Conservation (phyloP, 2,329 filamentous ascomycete genomes). For the Cadophora luteo-olivacea region DNA sequence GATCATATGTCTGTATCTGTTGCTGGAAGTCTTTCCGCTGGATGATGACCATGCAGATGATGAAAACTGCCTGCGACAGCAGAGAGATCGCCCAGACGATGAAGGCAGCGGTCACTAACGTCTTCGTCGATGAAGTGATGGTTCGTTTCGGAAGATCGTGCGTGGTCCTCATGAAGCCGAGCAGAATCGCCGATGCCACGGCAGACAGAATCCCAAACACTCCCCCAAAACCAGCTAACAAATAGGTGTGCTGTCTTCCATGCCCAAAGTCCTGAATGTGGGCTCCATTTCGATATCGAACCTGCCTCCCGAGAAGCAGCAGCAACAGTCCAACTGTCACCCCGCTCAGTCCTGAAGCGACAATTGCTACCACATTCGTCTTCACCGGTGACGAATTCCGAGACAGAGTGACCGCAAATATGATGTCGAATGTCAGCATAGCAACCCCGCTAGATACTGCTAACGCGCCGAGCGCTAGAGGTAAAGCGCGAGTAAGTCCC, state of each 20-base stretch:
- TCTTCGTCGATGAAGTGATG: slow-evolving; percentile 31
- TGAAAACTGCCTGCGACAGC: slow-evolving; percentile 39
- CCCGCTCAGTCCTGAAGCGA: slow-evolving; percentile 37
- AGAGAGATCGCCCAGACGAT: slow-evolving; percentile 41
- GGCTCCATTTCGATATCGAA: slow-evolving; percentile 39
- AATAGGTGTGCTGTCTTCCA: slow-evolving; percentile 39
- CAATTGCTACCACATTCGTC: slow-evolving; percentile 36
- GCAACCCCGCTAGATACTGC: slow-evolving; percentile 40
- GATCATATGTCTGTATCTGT: slow-evolving; percentile 38
- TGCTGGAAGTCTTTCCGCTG: slow-evolving; percentile 40
- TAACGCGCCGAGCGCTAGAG: slow-evolving; percentile 39
- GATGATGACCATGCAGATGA: slow-evolving; percentile 40
- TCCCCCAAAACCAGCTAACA: slow-evolving; percentile 39
- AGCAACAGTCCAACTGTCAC: slow-evolving; percentile 36
- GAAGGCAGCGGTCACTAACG: slow-evolving; percentile 39
- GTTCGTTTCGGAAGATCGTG: slow-evolving; percentile 34
- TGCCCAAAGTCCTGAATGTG: slow-evolving; percentile 39
- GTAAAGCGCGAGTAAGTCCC: slow-evolving; percentile 34
- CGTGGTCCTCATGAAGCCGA: slow-evolving; percentile 37
- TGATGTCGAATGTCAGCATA: slow-evolving; percentile 42
- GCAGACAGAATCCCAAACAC: slow-evolving; percentile 38
- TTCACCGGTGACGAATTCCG: slow-evolving; percentile 24
- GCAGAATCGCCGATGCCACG: slow-evolving; percentile 36
- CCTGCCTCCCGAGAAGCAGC: slow-evolving; percentile 39
- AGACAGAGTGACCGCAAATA: slow-evolving; percentile 39